phyloP scores from a whole-genome alignment of 1,139 yeast genomes.

The Zygosaccharomyces pseudobailii region DNA sequence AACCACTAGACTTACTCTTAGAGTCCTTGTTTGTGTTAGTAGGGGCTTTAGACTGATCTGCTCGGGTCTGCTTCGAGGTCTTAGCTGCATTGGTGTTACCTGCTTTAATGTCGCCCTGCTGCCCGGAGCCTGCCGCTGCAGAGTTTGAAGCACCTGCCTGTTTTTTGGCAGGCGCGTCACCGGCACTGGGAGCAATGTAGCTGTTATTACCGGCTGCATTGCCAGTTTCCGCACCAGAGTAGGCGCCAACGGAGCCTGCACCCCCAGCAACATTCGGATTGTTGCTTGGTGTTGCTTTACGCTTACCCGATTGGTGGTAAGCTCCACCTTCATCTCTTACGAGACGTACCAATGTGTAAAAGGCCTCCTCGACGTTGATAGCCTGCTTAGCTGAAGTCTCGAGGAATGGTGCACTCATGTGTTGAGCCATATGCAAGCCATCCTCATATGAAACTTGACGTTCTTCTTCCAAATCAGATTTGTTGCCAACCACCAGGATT shows the following conservation, averaged over 20 bases:
- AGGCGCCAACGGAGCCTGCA: slow-evolving; percentile 4
- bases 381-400: slow-evolving; percentile 94
- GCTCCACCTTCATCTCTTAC: slow-evolving; percentile 44
- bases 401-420: slow-evolving; percentile 71
- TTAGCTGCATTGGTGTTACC: slow-evolving; percentile 4
- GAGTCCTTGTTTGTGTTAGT: slow-evolving; percentile 10
- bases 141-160: slow-evolving; percentile 4
- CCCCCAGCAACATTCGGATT: slow-evolving; percentile 10
- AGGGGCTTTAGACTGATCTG: slow-evolving; percentile 11
- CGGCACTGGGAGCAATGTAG: slow-evolving; percentile 8
- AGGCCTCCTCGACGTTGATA: slow-evolving; percentile 90
- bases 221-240: neutral
- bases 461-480: slow-evolving; percentile 74
- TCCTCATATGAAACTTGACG: slow-evolving; percentile 79
- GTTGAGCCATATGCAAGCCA: slow-evolving; percentile 71
- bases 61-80: slow-evolving; percentile 8
- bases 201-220: slow-evolving; percentile 3
- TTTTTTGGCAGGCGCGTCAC: slow-evolving; percentile 5
- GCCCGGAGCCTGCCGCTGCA: slow-evolving; percentile 5
- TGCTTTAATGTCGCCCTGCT: slow-evolving; percentile 3
- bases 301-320: slow-evolving; percentile 22
- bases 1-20: slow-evolving; percentile 16
- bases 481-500: slow-evolving; percentile 70
- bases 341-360: slow-evolving; percentile 66
- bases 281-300: slow-evolving; percentile 8